These are phyloP conservation scores for Cryomyces minteri DNA, from an alignment of 495 filamentous ascomycete genomes.

Conservation along the genomic window DNA sequence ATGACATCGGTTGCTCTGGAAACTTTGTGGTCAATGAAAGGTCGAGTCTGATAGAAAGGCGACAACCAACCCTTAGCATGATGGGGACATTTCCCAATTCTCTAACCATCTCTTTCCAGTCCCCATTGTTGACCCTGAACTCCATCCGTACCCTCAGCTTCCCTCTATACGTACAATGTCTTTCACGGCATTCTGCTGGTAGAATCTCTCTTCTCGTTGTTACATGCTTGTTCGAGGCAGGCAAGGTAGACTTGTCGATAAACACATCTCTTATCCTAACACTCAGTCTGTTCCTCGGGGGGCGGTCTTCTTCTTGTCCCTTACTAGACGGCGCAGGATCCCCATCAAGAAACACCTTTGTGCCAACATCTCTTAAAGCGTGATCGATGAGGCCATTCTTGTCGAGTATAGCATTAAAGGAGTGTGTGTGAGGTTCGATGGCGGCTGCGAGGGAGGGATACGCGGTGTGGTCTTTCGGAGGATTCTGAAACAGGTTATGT, in stretches of 20 bases:
- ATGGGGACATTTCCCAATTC: slow-evolving; percentile 82
- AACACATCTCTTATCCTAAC: slow-evolving; percentile 60
- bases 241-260: slow-evolving; percentile 57
- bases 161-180: slow-evolving; percentile 81
- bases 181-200: slow-evolving; percentile 84
- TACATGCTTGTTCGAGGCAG: slow-evolving; percentile 60
- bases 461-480: slow-evolving; percentile 69
- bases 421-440: slow-evolving; percentile 76
- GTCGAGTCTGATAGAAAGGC: not conserved
- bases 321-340: too few relatives aligned
- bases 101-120: slow-evolving; percentile 57
- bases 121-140: slow-evolving; percentile 68
- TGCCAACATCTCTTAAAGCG: slow-evolving; percentile 73
- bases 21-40: not conserved
- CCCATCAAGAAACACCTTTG: slow-evolving; percentile 71
- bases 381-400: slow-evolving; percentile 50
- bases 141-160: slow-evolving; percentile 65
- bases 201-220: slow-evolving; percentile 63
- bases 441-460: slow-evolving; percentile 74
- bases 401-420: slow-evolving; percentile 87
- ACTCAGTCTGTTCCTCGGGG: slow-evolving; percentile 44
- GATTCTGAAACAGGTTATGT: slow-evolving; percentile 72
- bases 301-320: slow-evolving; percentile 24
- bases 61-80: slow-evolving; percentile 54
- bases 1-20: slow-evolving; percentile 71